These are phyloP conservation scores for Mrakiaceae sp. DNA, from an alignment of 1,284 basidiomycete genomes.

Conservation along the genomic window DNA sequence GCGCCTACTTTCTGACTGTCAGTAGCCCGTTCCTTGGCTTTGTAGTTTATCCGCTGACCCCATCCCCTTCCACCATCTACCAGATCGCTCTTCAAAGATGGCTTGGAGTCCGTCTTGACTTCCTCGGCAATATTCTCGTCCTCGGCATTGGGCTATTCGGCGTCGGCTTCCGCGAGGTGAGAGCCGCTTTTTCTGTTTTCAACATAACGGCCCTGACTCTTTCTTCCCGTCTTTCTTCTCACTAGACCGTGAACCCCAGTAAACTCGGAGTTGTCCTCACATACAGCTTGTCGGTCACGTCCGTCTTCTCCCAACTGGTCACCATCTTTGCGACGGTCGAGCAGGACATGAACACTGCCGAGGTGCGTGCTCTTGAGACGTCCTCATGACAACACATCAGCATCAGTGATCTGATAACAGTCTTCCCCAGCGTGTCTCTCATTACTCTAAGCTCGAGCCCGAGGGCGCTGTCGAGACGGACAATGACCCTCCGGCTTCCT, in stretches of 20 bases:
- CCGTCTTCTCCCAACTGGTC: conserved; percentile 18
- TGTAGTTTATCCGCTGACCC: background rate
- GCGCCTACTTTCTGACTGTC: conserved; percentile 11
- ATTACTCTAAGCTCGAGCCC: conserved; percentile 27
- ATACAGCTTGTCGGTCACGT: conserved; percentile 24
- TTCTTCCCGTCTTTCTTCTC: background rate
- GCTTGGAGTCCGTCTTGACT: conserved; percentile 25
- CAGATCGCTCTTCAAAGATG: conserved; percentile 11
- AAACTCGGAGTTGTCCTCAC: conserved; percentile 31
- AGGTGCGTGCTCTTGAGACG: background rate
- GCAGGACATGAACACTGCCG: conserved; percentile 36
- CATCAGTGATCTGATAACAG: conserved; percentile 20
- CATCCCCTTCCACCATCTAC: background rate
- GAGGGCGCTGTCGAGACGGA: conserved; percentile 32
- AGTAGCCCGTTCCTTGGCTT: background rate
- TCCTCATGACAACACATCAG: background rate
- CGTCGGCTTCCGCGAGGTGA: conserved; percentile 21
- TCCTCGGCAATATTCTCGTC: conserved; percentile 23
- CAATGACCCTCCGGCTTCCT: conserved; percentile 46
- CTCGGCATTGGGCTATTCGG: conserved; percentile 27
- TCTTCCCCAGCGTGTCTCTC: conserved; percentile 25
- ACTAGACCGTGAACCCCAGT: conserved; percentile 24
- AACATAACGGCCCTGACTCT: background rate
- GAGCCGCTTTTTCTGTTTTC: background rate
- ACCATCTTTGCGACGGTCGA: conserved; percentile 18